Percentiles rank a stretch among this genome's conserved stretches.
Conservation (phyloP, 805 yeast genomes). For the Saturnispora ahearnii region DNA sequence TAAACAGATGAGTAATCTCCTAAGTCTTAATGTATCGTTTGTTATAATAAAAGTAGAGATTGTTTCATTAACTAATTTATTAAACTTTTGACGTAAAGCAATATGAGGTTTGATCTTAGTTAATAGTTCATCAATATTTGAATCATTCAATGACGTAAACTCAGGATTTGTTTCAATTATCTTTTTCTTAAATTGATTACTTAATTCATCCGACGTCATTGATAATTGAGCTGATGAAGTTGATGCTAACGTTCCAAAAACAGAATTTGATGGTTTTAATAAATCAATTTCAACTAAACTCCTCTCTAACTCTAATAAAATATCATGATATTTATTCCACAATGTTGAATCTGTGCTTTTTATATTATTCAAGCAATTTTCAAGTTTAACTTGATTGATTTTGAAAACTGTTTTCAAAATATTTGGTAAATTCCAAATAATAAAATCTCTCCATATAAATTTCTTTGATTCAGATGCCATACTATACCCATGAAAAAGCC, state of each 20-base stretch:
- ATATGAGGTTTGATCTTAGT: conserved; percentile 37
- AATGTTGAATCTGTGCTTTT: conserved; percentile 16
- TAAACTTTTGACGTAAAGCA: conserved; percentile 32
- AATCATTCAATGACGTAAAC: conserved; percentile 41
- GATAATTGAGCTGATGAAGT: background rate
- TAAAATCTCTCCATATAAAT: conserved; percentile 22
- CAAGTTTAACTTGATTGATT: conserved; percentile 24
- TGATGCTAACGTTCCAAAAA: conserved; percentile 5
- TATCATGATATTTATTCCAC: conserved; percentile 8
- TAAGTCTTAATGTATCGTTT: conserved; percentile 35
- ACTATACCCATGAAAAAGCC: conserved; percentile 22
- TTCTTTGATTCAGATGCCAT: conserved; percentile 16
- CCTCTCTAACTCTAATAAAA: conserved; percentile 15
- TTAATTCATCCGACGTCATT: conserved; percentile 12
- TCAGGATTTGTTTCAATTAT: conserved; percentile 37
- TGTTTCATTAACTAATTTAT: conserved; percentile 29
- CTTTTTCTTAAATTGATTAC: conserved; percentile 15
- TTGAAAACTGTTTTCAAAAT: conserved; percentile 19
- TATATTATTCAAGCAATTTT: conserved; percentile 15
- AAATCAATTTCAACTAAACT: conserved; percentile 19
- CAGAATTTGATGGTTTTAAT: conserved; percentile 13
- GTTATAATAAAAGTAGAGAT: conserved; percentile 30
- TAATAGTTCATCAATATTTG: conserved; percentile 44
- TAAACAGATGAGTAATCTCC: conserved; percentile 45
- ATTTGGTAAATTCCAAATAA: conserved; percentile 21